Evolutionary conservation across 2,329 filamentous ascomycete genomes (phyloP).

Genomic region (Arthrobotrys pseudoclavata): DNA sequence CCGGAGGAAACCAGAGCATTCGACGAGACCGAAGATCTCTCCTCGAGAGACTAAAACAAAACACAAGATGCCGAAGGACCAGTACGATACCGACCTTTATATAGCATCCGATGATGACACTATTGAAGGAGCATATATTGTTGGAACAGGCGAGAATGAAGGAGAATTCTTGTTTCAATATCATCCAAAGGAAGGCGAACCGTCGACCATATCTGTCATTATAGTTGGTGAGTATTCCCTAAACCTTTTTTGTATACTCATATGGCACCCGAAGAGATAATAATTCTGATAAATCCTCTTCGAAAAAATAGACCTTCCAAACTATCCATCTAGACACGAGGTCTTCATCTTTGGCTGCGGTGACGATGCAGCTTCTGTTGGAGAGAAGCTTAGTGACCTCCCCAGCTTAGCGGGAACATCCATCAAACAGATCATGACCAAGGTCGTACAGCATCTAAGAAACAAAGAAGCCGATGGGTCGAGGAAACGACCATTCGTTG

Average conservation of each 20-base stretch:
- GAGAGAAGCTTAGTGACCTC: slow-evolving; percentile 45
- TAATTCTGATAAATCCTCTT: neutral
- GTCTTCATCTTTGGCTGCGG: slow-evolving; percentile 54
- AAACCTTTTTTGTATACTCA: neutral
- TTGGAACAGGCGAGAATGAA: slow-evolving; percentile 51
- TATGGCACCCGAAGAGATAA: neutral
- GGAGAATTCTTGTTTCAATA: slow-evolving; percentile 57
- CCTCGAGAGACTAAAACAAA: neutral
- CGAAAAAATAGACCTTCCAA: slow-evolving; percentile 28
- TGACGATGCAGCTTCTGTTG: slow-evolving; percentile 37
- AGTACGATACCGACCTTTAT: slow-evolving; percentile 55
- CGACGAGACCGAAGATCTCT: neutral
- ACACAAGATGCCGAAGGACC: slow-evolving; percentile 48
- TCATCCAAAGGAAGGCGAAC: slow-evolving; percentile 46
- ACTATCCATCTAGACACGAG: slow-evolving; percentile 43
- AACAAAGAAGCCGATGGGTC: slow-evolving; percentile 51
- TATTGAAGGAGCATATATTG: slow-evolving; percentile 50
- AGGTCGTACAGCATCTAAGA: slow-evolving; percentile 40
- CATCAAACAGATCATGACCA: slow-evolving; percentile 46
- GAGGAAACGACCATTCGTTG: slow-evolving; percentile 25
- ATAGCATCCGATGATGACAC: slow-evolving; percentile 54
- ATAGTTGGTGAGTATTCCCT: slow-evolving; percentile 33
- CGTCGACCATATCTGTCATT: slow-evolving; percentile 50
- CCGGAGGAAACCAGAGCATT: slow-evolving; percentile 15
- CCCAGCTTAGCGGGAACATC: slow-evolving; percentile 34